A percentile compares a stretch with the other conserved stretches of the same genome.
Evolutionary conservation across 2,329 filamentous ascomycete genomes (phyloP).

Genomic region (Camptophora hylomeconis): DNA sequence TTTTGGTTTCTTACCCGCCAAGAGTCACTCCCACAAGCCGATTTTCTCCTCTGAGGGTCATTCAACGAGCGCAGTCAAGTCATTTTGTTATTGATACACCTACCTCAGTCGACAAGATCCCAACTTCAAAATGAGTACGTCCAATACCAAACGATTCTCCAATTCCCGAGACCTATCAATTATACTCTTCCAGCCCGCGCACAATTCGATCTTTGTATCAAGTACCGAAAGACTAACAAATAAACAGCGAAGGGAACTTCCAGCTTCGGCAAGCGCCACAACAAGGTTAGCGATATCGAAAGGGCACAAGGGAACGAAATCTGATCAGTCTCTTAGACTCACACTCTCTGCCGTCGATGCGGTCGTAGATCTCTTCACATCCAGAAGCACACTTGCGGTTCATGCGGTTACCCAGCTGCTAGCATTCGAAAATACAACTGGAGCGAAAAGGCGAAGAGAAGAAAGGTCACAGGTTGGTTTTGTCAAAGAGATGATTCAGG

Average conservation of each 20-base stretch:
- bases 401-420: constrained; percentile 93
- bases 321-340: constrained; percentile 42
- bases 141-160: background rate
- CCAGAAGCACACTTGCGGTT: constrained; percentile 96
- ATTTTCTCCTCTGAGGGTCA: too few relatives aligned
- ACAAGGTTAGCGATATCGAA: constrained; percentile 2
- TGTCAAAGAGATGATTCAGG: too few relatives aligned
- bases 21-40: too few relatives aligned
- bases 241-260: constrained; percentile 56
- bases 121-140: constrained; percentile 8
- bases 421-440: constrained; percentile 99
- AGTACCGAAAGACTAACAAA: constrained; percentile 30
- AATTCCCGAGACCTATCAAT: background rate
- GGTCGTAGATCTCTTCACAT: constrained; percentile 96
- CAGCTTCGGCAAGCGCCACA: constrained; percentile 56
- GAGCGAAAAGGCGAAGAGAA: constrained; percentile 99
- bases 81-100: too few relatives aligned
- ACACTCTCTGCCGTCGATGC: constrained; percentile 83
- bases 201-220: too few relatives aligned
- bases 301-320: constrained; percentile 1
- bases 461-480: constrained; percentile 74
- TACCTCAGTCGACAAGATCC: constrained; percentile 1
- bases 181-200: background rate
- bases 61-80: too few relatives aligned
- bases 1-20: too few relatives aligned